Percentiles rank a stretch among this genome's conserved stretches.
Conservation (phyloP, 2,329 filamentous ascomycete species). For the Tolypocladium cylindrosporum region DNA sequence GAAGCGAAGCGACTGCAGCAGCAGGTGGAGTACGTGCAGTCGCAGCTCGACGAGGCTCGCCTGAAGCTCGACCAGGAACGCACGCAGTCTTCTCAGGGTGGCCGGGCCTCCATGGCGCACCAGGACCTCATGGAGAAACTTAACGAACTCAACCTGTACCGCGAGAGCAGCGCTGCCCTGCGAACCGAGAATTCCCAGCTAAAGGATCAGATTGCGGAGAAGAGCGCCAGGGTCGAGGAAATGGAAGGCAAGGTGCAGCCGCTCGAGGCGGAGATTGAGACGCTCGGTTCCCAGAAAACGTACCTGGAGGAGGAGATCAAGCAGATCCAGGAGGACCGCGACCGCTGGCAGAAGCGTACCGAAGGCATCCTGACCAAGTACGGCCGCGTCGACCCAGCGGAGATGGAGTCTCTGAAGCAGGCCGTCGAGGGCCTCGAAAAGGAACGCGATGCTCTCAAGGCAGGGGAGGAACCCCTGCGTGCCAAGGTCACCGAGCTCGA, state of each 20-base stretch:
- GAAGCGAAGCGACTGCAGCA: conserved; percentile 84
- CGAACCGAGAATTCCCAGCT: conserved; percentile 77
- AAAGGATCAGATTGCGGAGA: conserved; percentile 65
- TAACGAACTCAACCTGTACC: conserved; percentile 90
- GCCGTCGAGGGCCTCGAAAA: conserved; percentile 56
- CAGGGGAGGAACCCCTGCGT: conserved; percentile 40
- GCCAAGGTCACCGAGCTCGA: conserved; percentile 43
- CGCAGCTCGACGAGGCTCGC: conserved; percentile 78
- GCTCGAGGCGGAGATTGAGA: conserved; percentile 67
- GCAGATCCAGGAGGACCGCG: conserved; percentile 80
- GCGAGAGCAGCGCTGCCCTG: conserved; percentile 86
- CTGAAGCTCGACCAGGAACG: conserved; percentile 89
- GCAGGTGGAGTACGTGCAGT: conserved; percentile 77
- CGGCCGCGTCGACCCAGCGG: conserved; percentile 85
- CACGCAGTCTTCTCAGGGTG: conserved; percentile 61
- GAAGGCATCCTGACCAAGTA: conserved; percentile 95
- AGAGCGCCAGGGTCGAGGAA: conserved; percentile 63
- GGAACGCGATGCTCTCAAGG: conserved; percentile 50
- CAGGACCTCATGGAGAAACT: conserved; percentile 90
- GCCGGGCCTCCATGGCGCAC: conserved; percentile 66
- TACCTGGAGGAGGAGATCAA: conserved; percentile 82
- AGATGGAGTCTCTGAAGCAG: conserved; percentile 81
- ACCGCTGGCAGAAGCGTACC: conserved; percentile 90
- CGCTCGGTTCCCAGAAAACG: conserved; percentile 71
- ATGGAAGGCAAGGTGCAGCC: conserved; percentile 70